Conservation (phyloP, 345 rosid genomes). For the Brassica incana region DNA sequence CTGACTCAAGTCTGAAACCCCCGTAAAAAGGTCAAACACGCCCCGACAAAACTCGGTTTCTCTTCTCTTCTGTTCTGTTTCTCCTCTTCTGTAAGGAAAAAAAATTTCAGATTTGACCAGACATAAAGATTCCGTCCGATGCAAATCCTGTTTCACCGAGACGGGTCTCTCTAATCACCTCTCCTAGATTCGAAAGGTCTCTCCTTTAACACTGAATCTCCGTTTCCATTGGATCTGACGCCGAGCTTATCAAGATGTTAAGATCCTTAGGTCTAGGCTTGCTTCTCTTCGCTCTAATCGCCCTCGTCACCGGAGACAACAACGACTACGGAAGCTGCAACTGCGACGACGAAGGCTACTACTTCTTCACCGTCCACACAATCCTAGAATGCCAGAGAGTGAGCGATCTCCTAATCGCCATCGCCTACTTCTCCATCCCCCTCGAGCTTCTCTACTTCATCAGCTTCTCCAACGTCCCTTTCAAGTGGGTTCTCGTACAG, state of each 20-base stretch:
- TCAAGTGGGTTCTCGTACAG: constrained; percentile 92
- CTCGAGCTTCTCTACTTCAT: constrained; percentile 88
- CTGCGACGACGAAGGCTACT: constrained; percentile 81
- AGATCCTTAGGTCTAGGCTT: constrained; percentile 61
- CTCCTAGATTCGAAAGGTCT: constrained; percentile 31
- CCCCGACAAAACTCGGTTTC: constrained; percentile 16
- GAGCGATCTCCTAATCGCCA: constrained; percentile 86
- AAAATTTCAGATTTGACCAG: constrained; percentile 20
- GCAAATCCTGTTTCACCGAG: constrained; percentile 24
- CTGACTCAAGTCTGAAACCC: constrained; percentile 40
- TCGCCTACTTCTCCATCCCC: constrained; percentile 94
- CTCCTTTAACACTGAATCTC: constrained; percentile 24
- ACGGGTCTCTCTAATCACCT: constrained; percentile 23
- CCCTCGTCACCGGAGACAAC: constrained; percentile 55
- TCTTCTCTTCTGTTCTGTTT: constrained; percentile 30
- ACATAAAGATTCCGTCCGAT: constrained; percentile 2
- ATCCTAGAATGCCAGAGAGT: constrained; percentile 86
- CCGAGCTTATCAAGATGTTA: constrained; percentile 44
- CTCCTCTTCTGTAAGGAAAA: not conserved
- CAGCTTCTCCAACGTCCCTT: constrained; percentile 86
- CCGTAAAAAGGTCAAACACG: not conserved
- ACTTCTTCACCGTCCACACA: constrained; percentile 54
- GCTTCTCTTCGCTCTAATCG: constrained; percentile 45
- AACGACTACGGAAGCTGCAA: constrained; percentile 59
- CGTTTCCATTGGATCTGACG: constrained; percentile 17